Evolutionary conservation across 805 yeast genomes (phyloP), one percentile per base, ranked within the genome.

Genomic region (Candida ovalis): DNA sequence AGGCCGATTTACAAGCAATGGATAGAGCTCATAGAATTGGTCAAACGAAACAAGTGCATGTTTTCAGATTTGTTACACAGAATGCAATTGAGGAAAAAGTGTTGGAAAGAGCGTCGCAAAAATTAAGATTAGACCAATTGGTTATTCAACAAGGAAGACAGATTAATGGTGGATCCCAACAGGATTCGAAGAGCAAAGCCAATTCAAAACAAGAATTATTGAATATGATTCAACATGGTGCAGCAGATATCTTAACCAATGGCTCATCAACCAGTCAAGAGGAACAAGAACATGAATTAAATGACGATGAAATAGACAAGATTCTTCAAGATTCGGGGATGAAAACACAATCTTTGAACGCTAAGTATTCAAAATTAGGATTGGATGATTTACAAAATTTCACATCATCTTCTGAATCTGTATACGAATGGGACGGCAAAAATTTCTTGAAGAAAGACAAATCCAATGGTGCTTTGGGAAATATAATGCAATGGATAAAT

Each of bases 1-100:
- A 91, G 64, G 97, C 97, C 0, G 98, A 91, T 73, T 74, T 91
- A 59, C 98, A 91, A 70, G 97, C 97, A 1, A 91, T 91, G 98
- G 98, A 92, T 66, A 79, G 98, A 63, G 98, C 97, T 1, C 98
- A 91, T 63, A 82, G 98, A 73, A 91, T 91, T 63, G 98, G 98
- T 18, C 98, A 91, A 66, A 92, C 88, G 64, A 92, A 92, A 62
- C 99, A 92, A 70, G 99, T 92, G 8, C 78, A 83, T 58, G 98
- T 92, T 18, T 92, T 78, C 65, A 74, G 99, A 55, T 88, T 92
- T 69, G 96, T 92, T 24, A 92, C 97, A 2, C 98, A 92, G 62
- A 82, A 88, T 68, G 96, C 98, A 1, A 88, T 92, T 58, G 99
- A 92, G 62, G 99, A 92, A 65, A 92, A 92, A 59, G 97, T 92